Base-by-base conservation (phyloP, 805 yeast genomes). In the Kodamaea hsintzibuensis region DNA sequence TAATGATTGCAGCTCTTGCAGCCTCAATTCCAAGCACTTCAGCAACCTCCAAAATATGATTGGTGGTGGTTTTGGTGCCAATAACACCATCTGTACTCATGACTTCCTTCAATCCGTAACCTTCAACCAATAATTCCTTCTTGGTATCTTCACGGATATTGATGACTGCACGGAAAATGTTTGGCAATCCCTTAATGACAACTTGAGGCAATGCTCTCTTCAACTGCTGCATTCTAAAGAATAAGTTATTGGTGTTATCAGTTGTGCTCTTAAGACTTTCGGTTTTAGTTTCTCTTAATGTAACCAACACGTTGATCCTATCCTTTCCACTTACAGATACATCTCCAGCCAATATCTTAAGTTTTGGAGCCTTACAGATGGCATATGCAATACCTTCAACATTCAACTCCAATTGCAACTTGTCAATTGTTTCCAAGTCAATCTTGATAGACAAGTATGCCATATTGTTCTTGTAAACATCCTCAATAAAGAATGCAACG, bases 11-110 rank as follows among this genome's bases (percentile, higher is more conserved):
- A 0, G 91, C 76, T 69, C 99, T 82, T 1, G 99, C 99, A 1
- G 99, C 99, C 71, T 95, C 99, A 59, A 95, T 96, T 65, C 99
- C 99, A 57, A 95, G 77, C 4, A 93, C 98, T 59, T 84, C 83
- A 61, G 82, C 84, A 58, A 93, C 91, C 69, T 95, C 99, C 57
- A 95, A 75, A 35, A 95, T 85, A 73, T 95, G 99, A 69, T 95
- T 95, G 10, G 99, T 93, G 55, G 79, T 78, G 0, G 99, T 93
- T 68, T 84, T 85, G 19, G 86, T 77, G 6, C 99, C 97, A 42
- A 93, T 77, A 49, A 95, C 91, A 75, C 99, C 99, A 68, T 95
- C 98, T 1, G 98, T 93, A 56, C 91, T 85, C 98, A 95, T 95
- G 51, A 95, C 99, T 49, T 90, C 91, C 64, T 91, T 89, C 60